A percentile compares a stretch with the other conserved stretches of the same genome.
phyloP scores from a whole-genome alignment of 2,329 filamentous ascomycete genomes.

The Lasiodiplodia hormozganensis region DNA sequence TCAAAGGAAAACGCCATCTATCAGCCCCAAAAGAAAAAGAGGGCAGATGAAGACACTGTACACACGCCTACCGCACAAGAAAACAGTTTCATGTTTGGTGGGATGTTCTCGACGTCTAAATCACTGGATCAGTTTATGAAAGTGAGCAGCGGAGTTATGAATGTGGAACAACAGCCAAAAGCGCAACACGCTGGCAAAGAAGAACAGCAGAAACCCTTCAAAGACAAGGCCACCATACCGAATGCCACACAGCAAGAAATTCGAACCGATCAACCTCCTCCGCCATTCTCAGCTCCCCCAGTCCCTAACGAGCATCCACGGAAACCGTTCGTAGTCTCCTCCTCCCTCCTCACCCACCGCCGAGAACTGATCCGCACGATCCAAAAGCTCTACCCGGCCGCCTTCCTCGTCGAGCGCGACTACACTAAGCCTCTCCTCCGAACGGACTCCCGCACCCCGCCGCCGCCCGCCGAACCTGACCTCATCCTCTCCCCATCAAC shows the following conservation, averaged over 20 bases:
- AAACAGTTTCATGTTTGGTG: conserved; percentile 31
- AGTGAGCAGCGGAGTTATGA: conserved; percentile 40
- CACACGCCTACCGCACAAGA: background rate
- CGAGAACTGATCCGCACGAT: conserved; percentile 60
- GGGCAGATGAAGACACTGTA: background rate
- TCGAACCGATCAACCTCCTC: background rate
- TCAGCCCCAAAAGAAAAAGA: background rate
- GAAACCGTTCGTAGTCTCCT: conserved; percentile 60
- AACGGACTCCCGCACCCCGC: too few relatives aligned
- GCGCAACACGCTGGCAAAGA: too few relatives aligned
- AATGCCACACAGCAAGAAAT: too few relatives aligned
- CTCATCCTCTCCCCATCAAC: conserved; percentile 72
- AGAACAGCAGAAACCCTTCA: background rate
- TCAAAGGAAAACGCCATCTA: background rate
- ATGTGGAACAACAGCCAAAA: background rate
- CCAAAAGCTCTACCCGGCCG: conserved; percentile 55
- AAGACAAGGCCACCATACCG: background rate
- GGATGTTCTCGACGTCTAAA: conserved; percentile 49
- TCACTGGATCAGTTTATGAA: conserved; percentile 61
- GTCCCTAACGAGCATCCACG: conserved; percentile 35
- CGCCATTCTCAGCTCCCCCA: conserved; percentile 28
- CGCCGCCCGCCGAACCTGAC: conserved; percentile 67
- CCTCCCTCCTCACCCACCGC: conserved; percentile 51
- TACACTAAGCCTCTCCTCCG: too few relatives aligned
- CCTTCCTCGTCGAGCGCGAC: conserved; percentile 67